Evolutionary conservation across 208 protist genomes (phyloP).

Genomic region (Trypanosoma mega): DNA sequence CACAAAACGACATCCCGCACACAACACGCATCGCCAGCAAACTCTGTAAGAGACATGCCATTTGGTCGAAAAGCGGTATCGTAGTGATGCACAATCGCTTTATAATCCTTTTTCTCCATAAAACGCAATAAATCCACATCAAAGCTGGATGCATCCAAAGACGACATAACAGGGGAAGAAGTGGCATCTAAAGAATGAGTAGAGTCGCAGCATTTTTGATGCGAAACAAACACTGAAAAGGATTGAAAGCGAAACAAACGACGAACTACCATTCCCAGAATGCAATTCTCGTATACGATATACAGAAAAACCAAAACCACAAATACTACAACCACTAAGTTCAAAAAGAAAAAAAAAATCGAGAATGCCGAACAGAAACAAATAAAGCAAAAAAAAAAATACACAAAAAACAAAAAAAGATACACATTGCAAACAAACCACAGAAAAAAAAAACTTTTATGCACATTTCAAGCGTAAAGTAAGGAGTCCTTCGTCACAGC

Average conservation of each 20-base stretch:
- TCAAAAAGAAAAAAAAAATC: slow-evolving; percentile 24
- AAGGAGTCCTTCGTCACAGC: no score
- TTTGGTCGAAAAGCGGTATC: slow-evolving; percentile 30
- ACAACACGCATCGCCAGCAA: slow-evolving; percentile 35
- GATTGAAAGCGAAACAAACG: neutral
- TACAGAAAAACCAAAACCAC: slow-evolving; percentile 5
- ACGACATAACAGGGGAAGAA: neutral
- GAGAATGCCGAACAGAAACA: neutral
- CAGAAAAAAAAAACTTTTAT: slow-evolving; percentile 14
- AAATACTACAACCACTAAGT: slow-evolving; percentile 13
- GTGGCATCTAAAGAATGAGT: no score
- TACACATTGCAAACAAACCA: slow-evolving; percentile 16
- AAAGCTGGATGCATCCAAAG: neutral
- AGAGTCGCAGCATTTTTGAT: no score
- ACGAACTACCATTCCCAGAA: neutral
- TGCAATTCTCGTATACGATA: neutral
- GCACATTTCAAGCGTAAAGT: no score
- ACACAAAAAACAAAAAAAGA: slow-evolving; percentile 16
- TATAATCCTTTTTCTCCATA: slow-evolving; percentile 33
- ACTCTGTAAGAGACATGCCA: slow-evolving; percentile 36
- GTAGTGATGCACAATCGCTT: slow-evolving; percentile 32
- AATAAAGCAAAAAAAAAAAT: slow-evolving; percentile 17
- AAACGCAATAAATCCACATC: slow-evolving; percentile 13
- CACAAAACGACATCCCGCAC: slow-evolving; percentile 48
- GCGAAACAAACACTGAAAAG: neutral